These are phyloP conservation scores for Suillus sp. DNA, from an alignment of 768 basidiomycete species.

Conservation along the genomic window DNA sequence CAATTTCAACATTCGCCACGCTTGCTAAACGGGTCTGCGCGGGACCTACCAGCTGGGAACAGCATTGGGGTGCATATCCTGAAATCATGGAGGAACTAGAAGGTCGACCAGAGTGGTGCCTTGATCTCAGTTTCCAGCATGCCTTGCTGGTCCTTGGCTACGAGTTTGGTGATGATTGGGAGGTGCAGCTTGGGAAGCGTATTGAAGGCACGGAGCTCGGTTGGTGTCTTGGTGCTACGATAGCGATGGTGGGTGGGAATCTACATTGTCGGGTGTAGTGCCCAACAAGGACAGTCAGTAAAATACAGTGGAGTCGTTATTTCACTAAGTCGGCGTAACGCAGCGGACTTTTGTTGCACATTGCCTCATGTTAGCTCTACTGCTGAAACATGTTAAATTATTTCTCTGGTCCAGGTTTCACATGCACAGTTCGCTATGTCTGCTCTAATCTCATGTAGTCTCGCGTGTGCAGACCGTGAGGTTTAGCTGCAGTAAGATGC, in stretches of 20 bases:
- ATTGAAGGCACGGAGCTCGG: slow-evolving; percentile 89
- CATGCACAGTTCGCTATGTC: background rate
- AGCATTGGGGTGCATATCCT: slow-evolving; percentile 47
- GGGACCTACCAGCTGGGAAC: slow-evolving; percentile 62
- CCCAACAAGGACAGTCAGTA: background rate
- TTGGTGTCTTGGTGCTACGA: slow-evolving; percentile 87
- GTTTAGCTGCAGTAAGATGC: background rate
- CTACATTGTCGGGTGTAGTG: slow-evolving; percentile 50
- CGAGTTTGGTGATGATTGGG: slow-evolving; percentile 73
- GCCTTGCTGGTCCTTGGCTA: slow-evolving; percentile 85
- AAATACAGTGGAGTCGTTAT: background rate
- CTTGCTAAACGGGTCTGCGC: slow-evolving; percentile 75
- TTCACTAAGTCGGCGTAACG: background rate
- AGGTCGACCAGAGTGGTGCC: slow-evolving; percentile 90
- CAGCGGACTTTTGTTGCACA: background rate
- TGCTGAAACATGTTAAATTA: background rate
- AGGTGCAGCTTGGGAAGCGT: slow-evolving; percentile 83
- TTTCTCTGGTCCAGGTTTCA: background rate
- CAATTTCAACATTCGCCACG: slow-evolving; percentile 58
- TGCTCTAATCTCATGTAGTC: background rate
- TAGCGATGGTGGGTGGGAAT: slow-evolving; percentile 69
- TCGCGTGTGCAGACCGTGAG: background rate
- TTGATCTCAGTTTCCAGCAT: slow-evolving; percentile 96
- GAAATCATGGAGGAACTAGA: slow-evolving; percentile 67
- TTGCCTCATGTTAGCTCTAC: too few species aligned